Base-by-base conservation (phyloP, 345 rosid genomes). In the Salix viminalis region DNA sequence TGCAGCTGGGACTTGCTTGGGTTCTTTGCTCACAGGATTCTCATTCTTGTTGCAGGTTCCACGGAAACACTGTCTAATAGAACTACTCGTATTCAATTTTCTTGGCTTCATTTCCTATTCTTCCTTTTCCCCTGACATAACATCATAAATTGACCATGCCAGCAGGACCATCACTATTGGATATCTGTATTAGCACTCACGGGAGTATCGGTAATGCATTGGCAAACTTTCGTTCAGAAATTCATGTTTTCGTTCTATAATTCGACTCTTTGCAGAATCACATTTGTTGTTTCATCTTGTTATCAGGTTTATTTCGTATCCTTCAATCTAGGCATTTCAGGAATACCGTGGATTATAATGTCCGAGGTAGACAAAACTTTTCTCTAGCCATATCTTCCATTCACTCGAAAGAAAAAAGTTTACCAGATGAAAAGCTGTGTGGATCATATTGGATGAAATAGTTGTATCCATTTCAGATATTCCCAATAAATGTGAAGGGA, bases 401-500 rank as follows among this genome's bases (percentile, higher is more conserved):
- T 12, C 50, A 46, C 50, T 46, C 50, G 46, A 34, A 34, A 21
- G 34, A 48, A 6, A 41, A 10, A 41, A 41, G 3, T 41, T 41
- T 42, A 10, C 46, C 13, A 42, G 46, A 11, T 2, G 14, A 42
- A 11, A 48, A 28, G 13, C 24, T 4, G 8, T 23, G 34, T 2
- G 13, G 26, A 12, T 34, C 12, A 36, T 23, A 46, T 18, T 71
- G 18, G 52, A 4, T 9, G 13, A 50, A 18, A 7, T 71, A 16
- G 2, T 23, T 32, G 0, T 54, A 2, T 76, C 16, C 28, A 0
- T 67, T 72, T 26, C 58, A 88, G 91, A 80, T 88, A 73, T 87
- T 85, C 46, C 91, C 91, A 14, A 66, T 88, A 26, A 85, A 87
- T 61, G 15, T 88, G 13, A 86, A 88, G 77, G 91, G 86, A 56